Evolutionary conservation across 768 basidiomycete genomes (phyloP).

Genomic region (Collybiopsis confluens): DNA sequence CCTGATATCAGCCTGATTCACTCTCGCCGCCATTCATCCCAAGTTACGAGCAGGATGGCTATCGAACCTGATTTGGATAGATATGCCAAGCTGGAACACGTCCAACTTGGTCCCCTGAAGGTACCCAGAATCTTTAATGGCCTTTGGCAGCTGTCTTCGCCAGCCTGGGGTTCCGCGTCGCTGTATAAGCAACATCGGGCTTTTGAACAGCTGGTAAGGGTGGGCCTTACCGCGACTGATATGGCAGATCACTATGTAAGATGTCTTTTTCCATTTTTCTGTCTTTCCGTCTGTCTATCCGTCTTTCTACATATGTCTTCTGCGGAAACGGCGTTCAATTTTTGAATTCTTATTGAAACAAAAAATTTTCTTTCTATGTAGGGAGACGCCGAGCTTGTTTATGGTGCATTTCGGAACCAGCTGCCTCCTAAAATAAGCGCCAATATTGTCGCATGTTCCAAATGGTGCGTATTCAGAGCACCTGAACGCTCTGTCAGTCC

Average conservation of each 20-base stretch:
- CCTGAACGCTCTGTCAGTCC: conserved; percentile 30
- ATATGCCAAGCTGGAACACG: conserved; percentile 5
- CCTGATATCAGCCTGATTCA: neutral
- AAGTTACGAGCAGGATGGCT: neutral
- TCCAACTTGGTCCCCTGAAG: conserved; percentile 33
- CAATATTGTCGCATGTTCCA: conserved; percentile 48
- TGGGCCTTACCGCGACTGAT: conserved; percentile 13
- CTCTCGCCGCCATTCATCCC: neutral
- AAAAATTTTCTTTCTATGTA: no score
- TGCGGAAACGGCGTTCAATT: neutral
- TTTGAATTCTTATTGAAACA: no score
- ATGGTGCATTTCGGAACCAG: conserved; percentile 46
- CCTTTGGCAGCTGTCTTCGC: conserved; percentile 60
- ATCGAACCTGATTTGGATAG: neutral
- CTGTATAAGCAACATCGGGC: conserved; percentile 4
- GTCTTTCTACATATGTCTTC: no score
- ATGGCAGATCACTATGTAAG: conserved; percentile 17
- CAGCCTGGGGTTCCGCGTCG: conserved; percentile 52
- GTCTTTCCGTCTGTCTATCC: no score
- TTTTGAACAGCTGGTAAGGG: conserved; percentile 4
- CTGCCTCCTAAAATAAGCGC: conserved; percentile 17
- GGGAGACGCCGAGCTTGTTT: conserved; percentile 17
- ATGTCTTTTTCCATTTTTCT: neutral
- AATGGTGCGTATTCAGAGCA: conserved; percentile 55
- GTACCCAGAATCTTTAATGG: conserved; percentile 49